These are phyloP conservation scores for Earliella scabrosa DNA, from an alignment of 1,284 basidiomycete species.

Conservation along the genomic window DNA sequence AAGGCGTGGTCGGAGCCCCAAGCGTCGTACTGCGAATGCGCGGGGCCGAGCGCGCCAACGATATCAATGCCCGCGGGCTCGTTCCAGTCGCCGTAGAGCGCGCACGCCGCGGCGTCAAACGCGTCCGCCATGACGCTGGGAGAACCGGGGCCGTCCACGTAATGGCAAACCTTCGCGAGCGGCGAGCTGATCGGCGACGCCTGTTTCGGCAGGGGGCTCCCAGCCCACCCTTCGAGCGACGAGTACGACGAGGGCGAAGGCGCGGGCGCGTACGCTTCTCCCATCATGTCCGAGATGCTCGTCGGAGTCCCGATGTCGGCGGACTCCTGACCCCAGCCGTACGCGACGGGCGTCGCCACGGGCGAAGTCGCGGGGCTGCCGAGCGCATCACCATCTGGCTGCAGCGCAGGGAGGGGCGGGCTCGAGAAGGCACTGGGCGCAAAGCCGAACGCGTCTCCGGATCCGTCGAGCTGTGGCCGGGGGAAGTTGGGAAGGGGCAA, in stretches of 20 bases:
- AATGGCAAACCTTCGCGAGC: conserved; percentile 18
- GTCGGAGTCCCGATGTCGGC: conserved; percentile 18
- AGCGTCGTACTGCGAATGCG: conserved; percentile 9
- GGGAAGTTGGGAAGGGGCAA: conserved; percentile 4
- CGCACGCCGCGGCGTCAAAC: conserved; percentile 30
- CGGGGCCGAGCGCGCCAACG: conserved; percentile 12
- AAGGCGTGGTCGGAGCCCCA: conserved; percentile 13
- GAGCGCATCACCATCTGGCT: conserved; percentile 23
- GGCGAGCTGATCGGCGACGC: conserved; percentile 16
- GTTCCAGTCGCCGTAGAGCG: conserved; percentile 28
- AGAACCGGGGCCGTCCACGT: conserved; percentile 23
- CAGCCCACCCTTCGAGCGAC: conserved; percentile 36
- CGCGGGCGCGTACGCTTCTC: conserved; percentile 19
- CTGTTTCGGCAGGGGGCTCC: conserved; percentile 25
- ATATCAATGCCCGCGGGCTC: conserved; percentile 9
- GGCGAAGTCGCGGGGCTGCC: conserved; percentile 28
- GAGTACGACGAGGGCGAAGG: conserved; percentile 33
- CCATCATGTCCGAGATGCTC: conserved; percentile 18
- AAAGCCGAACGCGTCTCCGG: conserved; percentile 12
- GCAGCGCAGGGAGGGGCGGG: conserved; percentile 25
- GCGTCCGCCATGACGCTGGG: conserved; percentile 33
- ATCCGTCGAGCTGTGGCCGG: conserved; percentile 10
- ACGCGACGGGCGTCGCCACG: conserved; percentile 16
- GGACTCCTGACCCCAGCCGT: conserved; percentile 12
- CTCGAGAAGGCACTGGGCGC: conserved; percentile 20